Base-by-base conservation (phyloP, 2,329 filamentous ascomycete species). In the Zalaria obscura region DNA sequence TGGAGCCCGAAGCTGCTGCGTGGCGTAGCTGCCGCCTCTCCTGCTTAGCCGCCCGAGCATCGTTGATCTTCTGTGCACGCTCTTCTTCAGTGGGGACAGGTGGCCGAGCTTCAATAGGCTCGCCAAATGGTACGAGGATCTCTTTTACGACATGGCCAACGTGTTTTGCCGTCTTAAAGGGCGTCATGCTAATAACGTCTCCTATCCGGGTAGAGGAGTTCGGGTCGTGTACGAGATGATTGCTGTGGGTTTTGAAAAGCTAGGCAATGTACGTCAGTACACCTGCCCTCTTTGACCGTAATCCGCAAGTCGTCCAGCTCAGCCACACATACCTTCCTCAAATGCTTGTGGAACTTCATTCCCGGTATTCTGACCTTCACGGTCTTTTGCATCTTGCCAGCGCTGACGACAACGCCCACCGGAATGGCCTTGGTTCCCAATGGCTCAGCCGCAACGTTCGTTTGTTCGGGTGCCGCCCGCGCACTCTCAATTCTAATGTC, bases 181-280 rank as follows among this genome's bases (percentile, higher is more conserved):
- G 71, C 41, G 79, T 75, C 51, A 89, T 82, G 47, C 75, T 70
- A 27, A 91, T 75, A 3, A 89, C 75, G 58, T 91, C 84, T 55
- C 84, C 84, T 39, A 73, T 72, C 44, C 78, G 72, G 32, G 87
- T 71, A 26, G 81, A 86, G 50, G 77, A 74, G 59, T 75, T 76
- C 27, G 84, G 84, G 60, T 91, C 84, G 66, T 86, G 81, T 32
- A 88, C 83, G 27, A 89, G 75, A 56, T 80, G 72, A 49, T 76
- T 72, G 48, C 71, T 67, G 25, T 75, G 73, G 36, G 72, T 65
- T 53, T 78, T 72, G 60, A 82, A 88, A 65, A 72, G 67, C 78
- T 81, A 32, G 29, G n/a, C 7, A n/a, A 32, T n/a, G 29, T 32
- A n/a, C 29, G 7, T 32, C 18, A 18, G 18, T 18, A 18, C 18